A percentile compares a stretch with the other conserved stretches of the same genome.
These are phyloP conservation scores for Exserohilum turcica DNA, from an alignment of 2,329 filamentous ascomycete species.

Conservation along the genomic window DNA sequence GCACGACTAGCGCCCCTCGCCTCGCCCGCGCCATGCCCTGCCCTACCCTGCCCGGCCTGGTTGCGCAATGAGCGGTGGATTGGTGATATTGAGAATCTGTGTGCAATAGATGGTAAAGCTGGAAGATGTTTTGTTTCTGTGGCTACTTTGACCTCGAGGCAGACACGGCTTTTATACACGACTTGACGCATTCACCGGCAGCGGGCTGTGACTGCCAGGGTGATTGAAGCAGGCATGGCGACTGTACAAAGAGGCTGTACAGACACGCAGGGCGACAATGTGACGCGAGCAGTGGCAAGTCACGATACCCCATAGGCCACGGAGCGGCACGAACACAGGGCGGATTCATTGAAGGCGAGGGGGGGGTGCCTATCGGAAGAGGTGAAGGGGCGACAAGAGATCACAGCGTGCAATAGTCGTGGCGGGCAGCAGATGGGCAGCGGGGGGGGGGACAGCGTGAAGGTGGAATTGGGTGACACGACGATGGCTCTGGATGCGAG, in stretches of 20 bases:
- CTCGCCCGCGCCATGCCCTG: constrained; percentile 6
- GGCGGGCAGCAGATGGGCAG: constrained; percentile 6
- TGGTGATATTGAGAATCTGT: no score
- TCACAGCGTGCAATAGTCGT: constrained; percentile 1
- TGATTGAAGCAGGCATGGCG: constrained; percentile 8
- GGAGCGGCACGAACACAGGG: background rate
- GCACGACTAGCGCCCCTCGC: constrained; percentile 6
- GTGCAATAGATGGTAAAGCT: background rate
- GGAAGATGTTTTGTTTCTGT: background rate
- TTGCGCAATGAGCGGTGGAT: no score
- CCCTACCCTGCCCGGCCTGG: no score
- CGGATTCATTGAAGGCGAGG: constrained; percentile 1
- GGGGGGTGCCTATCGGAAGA: constrained; percentile 5
- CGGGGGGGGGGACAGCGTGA: no score
- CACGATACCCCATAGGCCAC: constrained; percentile 3
- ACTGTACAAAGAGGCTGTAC: constrained; percentile 11
- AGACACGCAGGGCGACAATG: constrained; percentile 1
- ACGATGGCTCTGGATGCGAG: constrained; percentile 10
- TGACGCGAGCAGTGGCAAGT: constrained; percentile 15
- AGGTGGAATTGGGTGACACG: constrained; percentile 12
- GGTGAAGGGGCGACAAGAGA: constrained; percentile 2
- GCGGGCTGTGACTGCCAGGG: constrained; percentile 5
- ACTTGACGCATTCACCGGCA: constrained; percentile 3
- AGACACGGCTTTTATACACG: constrained; percentile 10
- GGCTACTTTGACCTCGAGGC: background rate